Evolutionary conservation across 495 filamentous ascomycete genomes (phyloP).

Genomic region (Penicillium crystallinum): DNA sequence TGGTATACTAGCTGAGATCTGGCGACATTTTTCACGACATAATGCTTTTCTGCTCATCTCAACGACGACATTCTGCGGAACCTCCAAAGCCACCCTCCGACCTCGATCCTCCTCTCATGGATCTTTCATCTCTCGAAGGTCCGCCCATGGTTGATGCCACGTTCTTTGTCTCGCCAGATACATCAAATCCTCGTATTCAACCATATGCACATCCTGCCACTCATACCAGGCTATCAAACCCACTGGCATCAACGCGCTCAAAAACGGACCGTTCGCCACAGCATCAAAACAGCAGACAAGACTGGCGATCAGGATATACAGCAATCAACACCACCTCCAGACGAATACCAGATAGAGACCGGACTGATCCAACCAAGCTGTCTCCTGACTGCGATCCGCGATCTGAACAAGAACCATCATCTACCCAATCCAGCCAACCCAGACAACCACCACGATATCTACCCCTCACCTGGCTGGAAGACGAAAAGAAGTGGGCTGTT

Average conservation of each 20-base stretch:
- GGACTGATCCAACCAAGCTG: neutral
- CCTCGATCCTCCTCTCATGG: slow-evolving; percentile 13
- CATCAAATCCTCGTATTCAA: neutral
- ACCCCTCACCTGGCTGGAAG: slow-evolving; percentile 13
- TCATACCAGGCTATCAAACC: slow-evolving; percentile 11
- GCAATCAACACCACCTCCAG: neutral
- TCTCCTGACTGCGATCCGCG: neutral
- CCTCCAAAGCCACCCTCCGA: neutral
- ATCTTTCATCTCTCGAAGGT: slow-evolving; percentile 38
- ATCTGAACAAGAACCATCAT: neutral
- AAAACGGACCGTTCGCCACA: neutral
- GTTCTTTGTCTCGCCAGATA: slow-evolving; percentile 1
- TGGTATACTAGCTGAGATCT: neutral
- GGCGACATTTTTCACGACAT: neutral
- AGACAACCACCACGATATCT: neutral
- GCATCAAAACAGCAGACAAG: neutral
- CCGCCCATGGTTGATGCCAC: slow-evolving; percentile 26
- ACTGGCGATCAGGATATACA: neutral
- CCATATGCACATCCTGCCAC: slow-evolving; percentile 9
- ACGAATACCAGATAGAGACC: slow-evolving; percentile 1
- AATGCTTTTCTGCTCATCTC: neutral
- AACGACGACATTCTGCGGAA: neutral
- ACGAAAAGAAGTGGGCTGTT: slow-evolving; percentile 14
- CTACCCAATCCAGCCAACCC: neutral
- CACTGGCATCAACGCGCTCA: slow-evolving; percentile 16